Evolutionary conservation across 768 basidiomycete species (phyloP), one percentile per base, ranked within the genome.

Genomic region (Tricholoma sp.): DNA sequence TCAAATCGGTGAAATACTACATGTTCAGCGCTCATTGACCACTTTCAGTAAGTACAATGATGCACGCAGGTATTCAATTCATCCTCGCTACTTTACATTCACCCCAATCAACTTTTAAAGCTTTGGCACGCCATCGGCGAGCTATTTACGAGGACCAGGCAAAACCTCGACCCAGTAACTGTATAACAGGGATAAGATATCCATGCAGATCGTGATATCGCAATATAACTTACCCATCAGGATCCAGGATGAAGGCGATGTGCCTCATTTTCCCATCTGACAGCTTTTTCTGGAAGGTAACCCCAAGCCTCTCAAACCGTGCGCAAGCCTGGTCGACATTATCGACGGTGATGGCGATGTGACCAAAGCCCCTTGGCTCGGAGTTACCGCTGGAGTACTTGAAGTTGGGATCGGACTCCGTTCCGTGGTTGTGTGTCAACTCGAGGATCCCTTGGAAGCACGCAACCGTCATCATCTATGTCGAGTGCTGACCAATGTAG

Each of bases 381-480:
- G 81, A 68, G 73, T 99, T 99, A 1, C 96, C 96, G 64, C 70
- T 88, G 9, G 84, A 79, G 69, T 97, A 98, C 34, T 84, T 69
- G 77, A 94, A 94, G 59, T 71, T 72, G 52, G 84, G 63, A 67
- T 95, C 88, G 54, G 72, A 75, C 74, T 98, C 96, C 55, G 92
- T 91, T 54, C 94, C 92, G 68, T 94, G 91, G 76, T 94, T 93
- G 74, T 89, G 85, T 1, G 89, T 93, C 50, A 94, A 79, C 69
- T 95, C 91, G 57, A 94, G 81, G 61, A 94, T 72, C 53, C 86
- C 88, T 89, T 61, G n/a, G 24, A 24, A 11, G 45, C 28, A 57
- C 39, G 24, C 17, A 15, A 24, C 8, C 11, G 31, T 24, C 31
- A 50, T 51, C 31, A 18, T 17, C 36, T 49, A 18, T 51, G 57